Evolutionary conservation across 1,284 basidiomycete species (phyloP), one percentile per base, ranked within the genome.

Genomic region (Xanthoconium separans): DNA sequence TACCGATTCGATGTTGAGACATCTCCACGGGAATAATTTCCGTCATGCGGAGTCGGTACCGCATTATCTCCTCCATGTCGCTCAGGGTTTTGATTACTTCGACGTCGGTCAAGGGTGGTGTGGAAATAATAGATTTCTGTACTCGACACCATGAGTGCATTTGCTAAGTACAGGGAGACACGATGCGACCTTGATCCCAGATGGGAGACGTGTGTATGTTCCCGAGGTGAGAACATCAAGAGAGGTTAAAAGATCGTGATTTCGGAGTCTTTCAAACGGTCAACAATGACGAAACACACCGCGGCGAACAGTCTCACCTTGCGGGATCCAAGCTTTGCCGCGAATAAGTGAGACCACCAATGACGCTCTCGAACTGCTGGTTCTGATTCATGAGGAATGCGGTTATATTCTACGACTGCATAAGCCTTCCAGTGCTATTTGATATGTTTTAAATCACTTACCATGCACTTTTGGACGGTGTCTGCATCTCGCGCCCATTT

Each of bases 161-260:
- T 55, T 51, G 36, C 37, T 41, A 62, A 54, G 50, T 61, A 54
- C 50, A 58, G 48, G 47, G 41, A 55, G 40, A 53, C 24, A 55
- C 50, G 44, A 49, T 67, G 62, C 55, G 51, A 89, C 89, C 81
- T 89, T 89, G 67, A 93, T 89, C 56, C 77, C 79, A 12, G 83
- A 78, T 10, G 93, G 93, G 18, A 95, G 79, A 42, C 91, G 77
- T 45, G 83, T 77, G 64, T 95, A 95, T 30, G 88, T 85, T 2
- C 93, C 93, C 16, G 85, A 87, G 2, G 89, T 89, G 22, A 95
- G 77, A 46, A 95, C 90, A 61, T 93, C 89, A 47, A 95, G 74
- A 18, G 93, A 93, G 1, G 92, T 93, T 12, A 92, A 76, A n/a
- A 95, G 76, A 68, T 96, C 94, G 60, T 93, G 91, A 67, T 95